These are phyloP conservation scores for Nitzschia inconspicua DNA, from an alignment of 108 stramenopile genomes.

Conservation along the genomic window DNA sequence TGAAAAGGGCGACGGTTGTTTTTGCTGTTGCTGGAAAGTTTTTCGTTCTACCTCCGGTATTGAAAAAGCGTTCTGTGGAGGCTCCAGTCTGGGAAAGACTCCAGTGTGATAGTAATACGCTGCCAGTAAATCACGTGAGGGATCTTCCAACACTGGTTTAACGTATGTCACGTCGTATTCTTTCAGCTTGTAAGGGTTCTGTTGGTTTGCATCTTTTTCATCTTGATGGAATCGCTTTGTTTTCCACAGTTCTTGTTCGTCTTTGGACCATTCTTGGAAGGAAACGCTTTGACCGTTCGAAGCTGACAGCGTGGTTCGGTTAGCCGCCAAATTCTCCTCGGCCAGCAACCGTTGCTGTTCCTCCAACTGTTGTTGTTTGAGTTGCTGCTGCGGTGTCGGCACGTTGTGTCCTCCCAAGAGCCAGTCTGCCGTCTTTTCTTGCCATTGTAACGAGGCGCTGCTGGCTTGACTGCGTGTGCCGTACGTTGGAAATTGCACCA, in stretches of 20 bases:
- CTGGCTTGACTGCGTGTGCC: constrained; percentile 39
- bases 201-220: background rate
- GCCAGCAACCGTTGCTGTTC: constrained; percentile 7
- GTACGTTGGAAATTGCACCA: constrained; percentile 75
- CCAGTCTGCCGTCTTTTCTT: constrained; percentile 37
- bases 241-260: constrained; percentile 36
- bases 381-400: constrained; percentile 20
- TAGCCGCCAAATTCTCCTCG: constrained; percentile 10
- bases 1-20: background rate
- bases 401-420: constrained; percentile 34
- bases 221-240: background rate
- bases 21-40: background rate
- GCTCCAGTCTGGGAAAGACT: constrained; percentile 18
- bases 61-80: no score
- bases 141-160: constrained; percentile 11
- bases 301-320: constrained; percentile 1
- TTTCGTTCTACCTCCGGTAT: no score
- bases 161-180: background rate
- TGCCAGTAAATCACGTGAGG: constrained; percentile 16
- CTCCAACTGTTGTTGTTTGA: constrained; percentile 11
- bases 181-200: background rate
- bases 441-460: constrained; percentile 9
- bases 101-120: constrained; percentile 40
- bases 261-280: constrained; percentile 27
- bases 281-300: background rate